Evolutionary conservation across 257 asterid species (phyloP), one percentile per base, ranked within the genome.

Genomic region (Solanum tarapatanum): DNA sequence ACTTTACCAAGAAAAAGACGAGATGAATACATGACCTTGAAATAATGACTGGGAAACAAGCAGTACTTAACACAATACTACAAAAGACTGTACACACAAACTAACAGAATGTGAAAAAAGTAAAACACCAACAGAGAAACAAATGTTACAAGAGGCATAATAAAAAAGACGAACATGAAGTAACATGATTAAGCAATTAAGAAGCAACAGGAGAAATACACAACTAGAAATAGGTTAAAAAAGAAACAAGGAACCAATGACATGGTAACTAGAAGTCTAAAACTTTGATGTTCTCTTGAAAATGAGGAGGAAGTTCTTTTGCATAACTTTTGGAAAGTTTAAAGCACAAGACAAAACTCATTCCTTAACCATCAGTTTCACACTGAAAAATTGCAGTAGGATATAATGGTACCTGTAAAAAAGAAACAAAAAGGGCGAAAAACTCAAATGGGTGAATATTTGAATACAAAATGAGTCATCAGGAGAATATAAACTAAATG

Each of bases 251-350:
- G 64, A 72, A 84, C 21, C 55, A 35, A 72, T 2, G 8, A 36
- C 6, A 10, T 55, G 76, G 55, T 21, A 55, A 55, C 64, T 55
- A 55, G 64, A 55, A 76, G 37, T 35, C 86, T 68, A 32, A 28
- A 35, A 79, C 94, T 87, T 89, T 87, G 72, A 92, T 88, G 45
- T 76, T 92, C 82, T 92, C 94, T 88, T 92, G 94, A 87, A 91
- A 91, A 84, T 90, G 91, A 69, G 90, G 13, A 30, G 92, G 91
- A 83, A 91, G 89, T 70, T 92, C 91, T 87, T 91, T 92, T 13
- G 89, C 83, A 76, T 3, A 92, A 79, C 90, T 91, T 84, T 92
- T 91, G 2, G 88, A 77, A 58, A 91, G 92, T 84, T 88, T 91
- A 48, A 87, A 88, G 1, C 88, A 91, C 84, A 91, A 88, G 24